Evolutionary conservation across 352 stramenopile genomes (phyloP), one percentile per base, ranked within the genome.

Genomic region (Phytophthora vignae): DNA sequence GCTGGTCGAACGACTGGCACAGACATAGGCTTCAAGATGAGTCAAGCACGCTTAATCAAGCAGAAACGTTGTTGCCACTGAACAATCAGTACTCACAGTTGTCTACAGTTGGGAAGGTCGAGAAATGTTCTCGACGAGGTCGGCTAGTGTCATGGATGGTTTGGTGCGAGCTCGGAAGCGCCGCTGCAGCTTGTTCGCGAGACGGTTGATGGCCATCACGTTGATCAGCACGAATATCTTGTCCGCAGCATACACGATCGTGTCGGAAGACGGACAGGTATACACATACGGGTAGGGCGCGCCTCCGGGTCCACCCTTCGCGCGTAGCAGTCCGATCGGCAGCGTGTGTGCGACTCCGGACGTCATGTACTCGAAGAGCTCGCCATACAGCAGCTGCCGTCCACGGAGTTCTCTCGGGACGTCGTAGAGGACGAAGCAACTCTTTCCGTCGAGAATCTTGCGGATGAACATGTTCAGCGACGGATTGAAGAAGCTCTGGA

Each of bases 401-500:
- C 70, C 64, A 12, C 87, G 83, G 63, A 88, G 80, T n/a, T 81
- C 53, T 54, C 84, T 81, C 0, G 90, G 90, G 4, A 96, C 46
- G 25, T 92, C 78, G 64, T 95, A 96, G 3, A 95, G 76, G 67
- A 93, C 92, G 55, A 96, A 96, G 44, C 89, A 94, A 70, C 87
- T 93, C 58, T 91, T 93, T 27, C 90, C 90, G 62, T 95, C 87
- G 8, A 96, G 74, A 64, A 94, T 93, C 62, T 90, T 90, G 12
- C 84, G 84, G 25, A 96, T 89, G 31, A 96, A 95, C 58, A 77
- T 73, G 66, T 96, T 94, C n/a, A 96, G 70, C 17, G 87, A 95
- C 40, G 87, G 85, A 48, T 96, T 94, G 73, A 94, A 95, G 65
- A 94, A 96, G 64, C 87, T 95, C 65, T 96, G 90, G 59, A 96